Evolutionary conservation across 257 asterid genomes (phyloP), one percentile per base, ranked within the genome.

Genomic region (Penstemon davidsonii): DNA sequence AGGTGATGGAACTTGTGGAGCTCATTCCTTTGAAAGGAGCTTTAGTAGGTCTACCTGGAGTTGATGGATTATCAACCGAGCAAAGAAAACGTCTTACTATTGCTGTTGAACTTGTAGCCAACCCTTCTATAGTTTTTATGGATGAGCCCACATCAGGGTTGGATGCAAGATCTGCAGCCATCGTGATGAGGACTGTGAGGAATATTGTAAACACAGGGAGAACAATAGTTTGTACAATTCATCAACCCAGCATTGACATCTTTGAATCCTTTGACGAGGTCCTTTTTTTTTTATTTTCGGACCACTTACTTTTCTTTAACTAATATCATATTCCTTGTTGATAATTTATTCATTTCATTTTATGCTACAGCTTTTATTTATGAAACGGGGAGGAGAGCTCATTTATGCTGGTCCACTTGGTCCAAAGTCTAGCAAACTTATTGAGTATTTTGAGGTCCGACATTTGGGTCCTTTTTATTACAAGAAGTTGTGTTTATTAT

Each of bases 231-330:
- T 92, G 98, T 79, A 91, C 98, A 39, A 91, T 91, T 75, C 98
- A 91, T 78, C 98, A 91, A 65, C 98, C 98, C 74, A 92, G 98
- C 87, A 86, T 92, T 60, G 98, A 92, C 80, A 92, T 92, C 69
- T 92, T 92, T 57, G 98, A 92, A 82, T 92, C 98, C 68, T 92
- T 92, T 79, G 98, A 92, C 67, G 98, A 87, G 98, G 98, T 92
- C 38, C 62, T 63, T 58, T 53, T 62, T 49, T 68, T 63, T 55
- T 49, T 63, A 49, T 75, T 39, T 59, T 58, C 44, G 42, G 46
- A 49, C 51, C 18, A 58, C 61, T 45, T 8, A 19, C 25, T 12
- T 62, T 18, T 25, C 41, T 18, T 5, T 39, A n/a, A 5, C 12
- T 9, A 44, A 44, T 25, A 25, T 25, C 33, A 39, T 55, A 43